Evolutionary conservation across 2,329 filamentous ascomycete species (phyloP).

Genomic region (Aspergillus floridensis): DNA sequence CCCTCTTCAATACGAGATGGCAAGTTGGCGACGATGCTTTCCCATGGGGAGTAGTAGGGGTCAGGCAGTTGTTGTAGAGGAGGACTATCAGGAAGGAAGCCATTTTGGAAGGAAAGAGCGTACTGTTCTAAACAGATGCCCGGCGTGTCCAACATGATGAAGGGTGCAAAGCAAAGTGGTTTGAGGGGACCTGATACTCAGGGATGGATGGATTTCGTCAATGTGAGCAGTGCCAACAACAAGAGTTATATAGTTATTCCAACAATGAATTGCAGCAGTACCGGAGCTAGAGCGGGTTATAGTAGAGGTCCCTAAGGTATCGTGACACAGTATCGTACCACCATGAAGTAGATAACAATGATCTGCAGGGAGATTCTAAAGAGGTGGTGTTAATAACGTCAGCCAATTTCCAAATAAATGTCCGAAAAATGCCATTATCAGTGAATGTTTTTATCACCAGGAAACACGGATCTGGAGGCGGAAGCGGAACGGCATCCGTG

Average conservation of each 20-base stretch:
- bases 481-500: conserved; percentile 26
- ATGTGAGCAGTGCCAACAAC: not conserved
- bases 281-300: not conserved
- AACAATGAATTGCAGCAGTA: not conserved
- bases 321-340: not conserved
- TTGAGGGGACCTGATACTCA: not conserved
- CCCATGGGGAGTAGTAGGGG: conserved; percentile 89
- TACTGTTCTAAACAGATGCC: conserved; percentile 61
- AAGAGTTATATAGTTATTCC: not conserved
- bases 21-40: conserved; percentile 72
- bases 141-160: conserved; percentile 27
- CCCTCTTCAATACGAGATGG: conserved; percentile 74
- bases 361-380: not conserved
- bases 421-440: not conserved
- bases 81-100: conserved; percentile 76
- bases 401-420: not conserved
- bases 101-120: conserved; percentile 58
- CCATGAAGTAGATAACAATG: not conserved
- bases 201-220: not conserved
- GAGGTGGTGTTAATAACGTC: not conserved
- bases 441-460: not conserved
- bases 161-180: too few species aligned
- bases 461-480: conserved; percentile 14
- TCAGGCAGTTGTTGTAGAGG: conserved; percentile 74
- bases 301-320: not conserved